Evolutionary conservation across 2,329 filamentous ascomycete genomes (phyloP).

Genomic region (Sordariomycetes sp.): DNA sequence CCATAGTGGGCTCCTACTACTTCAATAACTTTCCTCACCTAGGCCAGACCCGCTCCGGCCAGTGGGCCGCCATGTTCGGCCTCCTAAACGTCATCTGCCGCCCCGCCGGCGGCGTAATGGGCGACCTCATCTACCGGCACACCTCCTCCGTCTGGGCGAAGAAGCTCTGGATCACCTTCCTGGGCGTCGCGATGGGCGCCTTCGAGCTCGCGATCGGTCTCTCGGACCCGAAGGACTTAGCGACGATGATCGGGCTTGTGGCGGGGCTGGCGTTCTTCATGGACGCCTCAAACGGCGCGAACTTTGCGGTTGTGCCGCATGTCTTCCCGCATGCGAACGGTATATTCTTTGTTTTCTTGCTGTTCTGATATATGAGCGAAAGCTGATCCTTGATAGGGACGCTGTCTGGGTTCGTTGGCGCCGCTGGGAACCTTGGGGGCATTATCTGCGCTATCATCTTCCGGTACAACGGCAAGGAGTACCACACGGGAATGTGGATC

Average conservation of each 20-base stretch:
- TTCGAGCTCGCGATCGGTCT: conserved; percentile 48
- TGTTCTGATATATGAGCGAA: conserved; percentile 41
- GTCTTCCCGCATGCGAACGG: conserved; percentile 76
- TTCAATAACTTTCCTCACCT: conserved; percentile 44
- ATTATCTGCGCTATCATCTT: conserved; percentile 70
- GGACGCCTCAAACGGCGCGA: conserved; percentile 75
- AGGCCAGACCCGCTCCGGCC: conserved; percentile 39
- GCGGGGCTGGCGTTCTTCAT: conserved; percentile 69
- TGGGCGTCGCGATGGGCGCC: conserved; percentile 47
- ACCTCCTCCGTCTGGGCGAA: conserved; percentile 20
- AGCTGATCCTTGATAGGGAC: conserved; percentile 11
- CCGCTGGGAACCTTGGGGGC: conserved; percentile 71
- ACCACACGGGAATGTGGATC: conserved; percentile 64
- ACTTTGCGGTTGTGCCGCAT: conserved; percentile 78
- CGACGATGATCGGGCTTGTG: conserved; percentile 63
- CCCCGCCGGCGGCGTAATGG: conserved; percentile 47
- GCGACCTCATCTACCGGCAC: conserved; percentile 33
- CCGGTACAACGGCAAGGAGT: conserved; percentile 61
- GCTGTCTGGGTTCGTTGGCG: conserved; percentile 67
- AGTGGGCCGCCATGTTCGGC: conserved; percentile 61
- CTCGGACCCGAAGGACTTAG: conserved; percentile 45
- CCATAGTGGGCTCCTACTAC: conserved; percentile 45
- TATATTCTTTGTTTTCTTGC: conserved; percentile 31
- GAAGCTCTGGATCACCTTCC: conserved; percentile 39
- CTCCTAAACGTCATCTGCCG: conserved; percentile 58